These are phyloP conservation scores for Alnus rubra DNA, from an alignment of 306 rosid genomes.

Conservation along the genomic window DNA sequence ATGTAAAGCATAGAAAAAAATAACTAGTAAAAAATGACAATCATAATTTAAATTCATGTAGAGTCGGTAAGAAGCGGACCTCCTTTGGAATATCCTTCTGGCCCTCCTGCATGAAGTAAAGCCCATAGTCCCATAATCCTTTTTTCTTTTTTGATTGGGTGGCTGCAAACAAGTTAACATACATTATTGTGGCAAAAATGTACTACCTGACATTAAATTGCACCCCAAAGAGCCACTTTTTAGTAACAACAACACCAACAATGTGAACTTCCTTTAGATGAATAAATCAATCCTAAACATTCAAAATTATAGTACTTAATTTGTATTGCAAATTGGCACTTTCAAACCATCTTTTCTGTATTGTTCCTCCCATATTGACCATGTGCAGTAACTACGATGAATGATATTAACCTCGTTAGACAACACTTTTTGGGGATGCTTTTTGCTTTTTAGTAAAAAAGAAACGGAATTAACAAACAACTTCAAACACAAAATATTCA, in stretches of 20 bases:
- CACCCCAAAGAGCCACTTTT: conserved; percentile 6
- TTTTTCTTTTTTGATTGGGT: conserved; percentile 24
- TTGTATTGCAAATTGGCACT: conserved; percentile 5
- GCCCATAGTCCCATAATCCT: conserved; percentile 63
- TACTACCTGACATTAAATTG: neutral
- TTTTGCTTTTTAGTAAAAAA: too few relatives aligned
- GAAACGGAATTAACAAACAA: too few relatives aligned
- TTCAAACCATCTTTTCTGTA: conserved; percentile 2
- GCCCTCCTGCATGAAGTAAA: conserved; percentile 62
- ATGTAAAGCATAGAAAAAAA: neutral
- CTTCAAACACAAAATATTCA: too few relatives aligned
- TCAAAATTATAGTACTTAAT: neutral
- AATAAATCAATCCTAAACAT: neutral
- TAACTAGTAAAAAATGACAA: neutral
- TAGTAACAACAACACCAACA: neutral
- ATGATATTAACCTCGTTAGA: neutral
- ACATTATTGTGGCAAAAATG: conserved; percentile 7
- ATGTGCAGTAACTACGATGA: neutral
- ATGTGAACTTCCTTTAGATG: neutral
- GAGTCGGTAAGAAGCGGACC: conserved; percentile 41
- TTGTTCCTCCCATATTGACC: conserved; percentile 14
- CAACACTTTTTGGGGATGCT: too few relatives aligned
- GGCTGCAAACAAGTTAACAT: conserved; percentile 54
- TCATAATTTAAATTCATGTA: neutral
- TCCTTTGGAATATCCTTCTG: conserved; percentile 59